Evolutionary conservation across 257 asterid genomes (phyloP).

Genomic region (Cruciata laevipes): DNA sequence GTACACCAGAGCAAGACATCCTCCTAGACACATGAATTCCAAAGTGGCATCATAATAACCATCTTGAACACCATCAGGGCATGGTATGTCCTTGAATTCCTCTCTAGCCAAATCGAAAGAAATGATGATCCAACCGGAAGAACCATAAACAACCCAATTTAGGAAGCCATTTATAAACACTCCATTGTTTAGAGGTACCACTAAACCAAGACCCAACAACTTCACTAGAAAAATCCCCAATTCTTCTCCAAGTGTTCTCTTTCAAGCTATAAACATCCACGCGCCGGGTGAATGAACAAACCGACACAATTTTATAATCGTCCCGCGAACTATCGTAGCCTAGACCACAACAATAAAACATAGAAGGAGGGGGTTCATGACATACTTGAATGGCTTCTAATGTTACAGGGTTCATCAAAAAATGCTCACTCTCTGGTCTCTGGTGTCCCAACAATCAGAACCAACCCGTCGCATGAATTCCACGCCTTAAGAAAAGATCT

Average conservation of each 20-base stretch:
- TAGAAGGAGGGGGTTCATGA: no score
- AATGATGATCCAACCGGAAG: no score
- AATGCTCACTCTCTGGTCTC: no score
- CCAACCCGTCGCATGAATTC: conserved; percentile 32
- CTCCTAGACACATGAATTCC: not conserved
- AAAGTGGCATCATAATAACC: not conserved
- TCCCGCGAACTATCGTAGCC: conserved; percentile 31
- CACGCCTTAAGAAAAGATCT: no score
- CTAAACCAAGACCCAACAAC: no score
- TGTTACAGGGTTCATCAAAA: conserved; percentile 39
- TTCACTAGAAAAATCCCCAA: no score
- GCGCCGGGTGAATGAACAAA: no score
- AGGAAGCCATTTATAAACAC: conserved; percentile 31
- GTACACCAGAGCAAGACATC: not conserved
- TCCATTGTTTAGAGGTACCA: no score
- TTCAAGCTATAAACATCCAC: no score
- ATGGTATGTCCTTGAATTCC: conserved; percentile 32
- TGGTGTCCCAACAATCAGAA: no score
- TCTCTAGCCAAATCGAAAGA: conserved; percentile 33
- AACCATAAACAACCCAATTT: conserved; percentile 42
- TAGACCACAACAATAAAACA: conserved; percentile 21
- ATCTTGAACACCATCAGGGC: conserved; percentile 16
- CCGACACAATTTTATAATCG: conserved; percentile 39
- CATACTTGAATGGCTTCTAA: not conserved
- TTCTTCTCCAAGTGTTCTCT: conserved; percentile 30